Evolutionary conservation across 805 yeast genomes (phyloP).

Genomic region (Candida endomychidarum): DNA sequence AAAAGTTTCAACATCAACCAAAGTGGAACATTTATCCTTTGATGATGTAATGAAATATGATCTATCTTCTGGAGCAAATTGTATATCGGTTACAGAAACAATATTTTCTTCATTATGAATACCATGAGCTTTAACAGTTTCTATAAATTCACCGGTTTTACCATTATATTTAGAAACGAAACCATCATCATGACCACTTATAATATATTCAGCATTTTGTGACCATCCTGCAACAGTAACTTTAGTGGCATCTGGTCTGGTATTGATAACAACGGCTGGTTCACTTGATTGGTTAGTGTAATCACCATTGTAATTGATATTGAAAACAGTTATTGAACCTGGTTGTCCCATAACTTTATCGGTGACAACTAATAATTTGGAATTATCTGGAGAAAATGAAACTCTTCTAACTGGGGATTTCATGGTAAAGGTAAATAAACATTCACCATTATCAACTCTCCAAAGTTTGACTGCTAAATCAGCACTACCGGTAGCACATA

Average conservation of each 20-base stretch:
- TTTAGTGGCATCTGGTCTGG: slow-evolving; percentile 57
- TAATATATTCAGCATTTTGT: slow-evolving; percentile 66
- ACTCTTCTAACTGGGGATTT: slow-evolving; percentile 90
- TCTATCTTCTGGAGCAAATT: slow-evolving; percentile 74
- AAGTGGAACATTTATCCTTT: slow-evolving; percentile 81
- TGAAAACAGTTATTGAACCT: slow-evolving; percentile 73
- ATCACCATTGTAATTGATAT: slow-evolving; percentile 42
- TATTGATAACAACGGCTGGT: slow-evolving; percentile 60
- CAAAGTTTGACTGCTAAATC: slow-evolving; percentile 84
- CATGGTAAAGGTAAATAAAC: slow-evolving; percentile 68
- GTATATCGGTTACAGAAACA: slow-evolving; percentile 73
- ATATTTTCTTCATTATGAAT: slow-evolving; percentile 49
- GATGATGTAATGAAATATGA: slow-evolving; percentile 92
- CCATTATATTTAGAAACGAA: slow-evolving; percentile 77
- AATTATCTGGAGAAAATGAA: slow-evolving; percentile 75
- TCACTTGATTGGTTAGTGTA: slow-evolving; percentile 41
- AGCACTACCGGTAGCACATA: slow-evolving; percentile 86
- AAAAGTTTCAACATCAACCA: slow-evolving; percentile 76
- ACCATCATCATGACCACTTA: slow-evolving; percentile 91
- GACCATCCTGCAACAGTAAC: slow-evolving; percentile 88
- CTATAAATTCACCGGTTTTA: slow-evolving; percentile 66
- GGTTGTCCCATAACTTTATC: slow-evolving; percentile 90
- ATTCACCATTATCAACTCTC: slow-evolving; percentile 77
- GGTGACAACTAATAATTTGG: slow-evolving; percentile 69
- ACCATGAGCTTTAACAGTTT: slow-evolving; percentile 67